phyloP scores from a whole-genome alignment of 257 asterid genomes.

The Thymus mandschuricus region DNA sequence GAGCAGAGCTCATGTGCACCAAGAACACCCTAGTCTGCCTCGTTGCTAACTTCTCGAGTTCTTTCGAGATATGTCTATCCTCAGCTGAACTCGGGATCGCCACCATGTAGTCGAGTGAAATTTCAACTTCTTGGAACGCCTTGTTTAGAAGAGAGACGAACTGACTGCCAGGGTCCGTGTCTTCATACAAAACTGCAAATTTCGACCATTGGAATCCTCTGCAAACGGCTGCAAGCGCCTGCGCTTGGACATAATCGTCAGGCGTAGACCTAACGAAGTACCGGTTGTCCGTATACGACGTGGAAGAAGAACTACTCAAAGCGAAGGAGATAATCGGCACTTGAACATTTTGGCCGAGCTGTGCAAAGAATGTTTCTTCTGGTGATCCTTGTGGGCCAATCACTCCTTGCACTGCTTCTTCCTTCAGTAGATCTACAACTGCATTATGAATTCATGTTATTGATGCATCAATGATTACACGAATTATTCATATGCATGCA shows the following conservation, averaged over 20 bases:
- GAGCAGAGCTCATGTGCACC: conserved; percentile 53
- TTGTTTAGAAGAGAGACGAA: conserved; percentile 47
- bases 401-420: conserved; percentile 54
- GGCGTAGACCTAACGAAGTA: conserved; percentile 39
- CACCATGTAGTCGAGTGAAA: conserved; percentile 33
- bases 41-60: conserved; percentile 29
- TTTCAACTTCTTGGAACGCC: conserved; percentile 45
- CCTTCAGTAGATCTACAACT: conserved; percentile 50
- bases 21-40: conserved; percentile 52
- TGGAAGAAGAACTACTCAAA: conserved; percentile 21
- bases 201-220: conserved; percentile 49
- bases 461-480: not conserved
- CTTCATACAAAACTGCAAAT: conserved; percentile 54
- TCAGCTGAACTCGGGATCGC: conserved; percentile 39
- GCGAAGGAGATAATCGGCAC: conserved; percentile 52
- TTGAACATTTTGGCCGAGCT: conserved; percentile 46
- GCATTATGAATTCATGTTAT: conserved; percentile 24
- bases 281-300: conserved; percentile 23
- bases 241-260: conserved; percentile 42
- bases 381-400: conserved; percentile 46
- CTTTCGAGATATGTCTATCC: conserved; percentile 34
- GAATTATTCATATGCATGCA: too few species aligned
- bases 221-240: conserved; percentile 56
- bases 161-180: conserved; percentile 45
- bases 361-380: conserved; percentile 43